A percentile compares a stretch with the other conserved stretches of the same genome.
Evolutionary conservation across 1,139 yeast genomes (phyloP).

Genomic region (Candida tetrigidarum): DNA sequence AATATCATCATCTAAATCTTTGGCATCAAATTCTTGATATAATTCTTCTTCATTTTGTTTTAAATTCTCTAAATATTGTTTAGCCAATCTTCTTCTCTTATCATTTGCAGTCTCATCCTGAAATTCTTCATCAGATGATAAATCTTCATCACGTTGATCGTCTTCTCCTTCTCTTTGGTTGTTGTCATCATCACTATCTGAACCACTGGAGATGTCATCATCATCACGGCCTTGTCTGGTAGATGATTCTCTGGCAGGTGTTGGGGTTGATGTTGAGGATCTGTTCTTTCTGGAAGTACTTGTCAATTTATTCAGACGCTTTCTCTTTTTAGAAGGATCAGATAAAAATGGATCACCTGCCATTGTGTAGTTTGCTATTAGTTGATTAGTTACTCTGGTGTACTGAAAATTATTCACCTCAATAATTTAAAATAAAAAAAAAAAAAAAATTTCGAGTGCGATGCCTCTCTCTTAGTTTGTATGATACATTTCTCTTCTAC

Average conservation of each 20-base stretch:
- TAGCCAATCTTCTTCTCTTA: slow-evolving; percentile 91
- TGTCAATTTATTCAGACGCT: slow-evolving; percentile 33
- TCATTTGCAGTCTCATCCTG: slow-evolving; percentile 86
- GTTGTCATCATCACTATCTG: slow-evolving; percentile 37
- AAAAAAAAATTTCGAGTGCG: slow-evolving; percentile 3
- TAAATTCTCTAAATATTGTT: slow-evolving; percentile 84
- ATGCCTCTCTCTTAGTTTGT: slow-evolving; percentile 2
- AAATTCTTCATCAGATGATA: slow-evolving; percentile 71
- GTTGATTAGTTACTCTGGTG: not conserved
- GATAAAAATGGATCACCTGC: slow-evolving; percentile 64
- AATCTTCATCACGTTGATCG: slow-evolving; percentile 21
- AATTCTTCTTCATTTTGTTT: slow-evolving; percentile 55
- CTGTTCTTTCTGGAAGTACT: slow-evolving; percentile 22
- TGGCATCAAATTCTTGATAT: slow-evolving; percentile 81
- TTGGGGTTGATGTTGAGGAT: slow-evolving; percentile 17
- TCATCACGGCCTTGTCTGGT: slow-evolving; percentile 28
- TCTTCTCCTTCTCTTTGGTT: slow-evolving; percentile 31
- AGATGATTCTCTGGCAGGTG: slow-evolving; percentile 8
- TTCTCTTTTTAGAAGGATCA: slow-evolving; percentile 61
- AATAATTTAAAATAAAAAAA: not conserved
- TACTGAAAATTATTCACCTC: not conserved
- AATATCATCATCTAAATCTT: slow-evolving; percentile 86
- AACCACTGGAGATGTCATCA: slow-evolving; percentile 45
- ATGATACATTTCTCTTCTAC: no score
- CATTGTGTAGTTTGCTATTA: slow-evolving; percentile 28